Percentiles rank a stretch among this genome's conserved stretches.
Conservation (phyloP, 768 basidiomycete genomes). For the Sarcodon aspratus region DNA sequence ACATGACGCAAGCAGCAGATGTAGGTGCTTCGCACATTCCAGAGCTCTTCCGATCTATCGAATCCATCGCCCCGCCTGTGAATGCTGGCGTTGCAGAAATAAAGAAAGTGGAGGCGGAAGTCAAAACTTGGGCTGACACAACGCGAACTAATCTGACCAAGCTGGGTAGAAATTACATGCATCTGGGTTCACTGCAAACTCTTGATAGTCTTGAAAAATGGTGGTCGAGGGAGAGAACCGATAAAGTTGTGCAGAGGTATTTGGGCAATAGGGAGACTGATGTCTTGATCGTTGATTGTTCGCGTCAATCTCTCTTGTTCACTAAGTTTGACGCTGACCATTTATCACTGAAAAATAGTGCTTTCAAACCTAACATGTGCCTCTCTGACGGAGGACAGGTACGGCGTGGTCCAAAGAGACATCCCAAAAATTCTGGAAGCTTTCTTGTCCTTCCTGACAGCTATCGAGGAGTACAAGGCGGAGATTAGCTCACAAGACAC, state of each 20-base stretch:
- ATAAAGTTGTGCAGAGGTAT: conserved; percentile 18
- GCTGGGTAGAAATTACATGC: conserved; percentile 5
- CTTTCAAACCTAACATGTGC: conserved; percentile 57
- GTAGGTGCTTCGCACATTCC: conserved; percentile 35
- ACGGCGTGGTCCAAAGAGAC: conserved; percentile 77
- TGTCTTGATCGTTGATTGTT: background rate
- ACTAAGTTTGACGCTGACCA: background rate
- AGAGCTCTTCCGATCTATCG: conserved; percentile 35
- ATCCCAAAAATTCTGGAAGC: conserved; percentile 77
- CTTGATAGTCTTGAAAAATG: conserved; percentile 24
- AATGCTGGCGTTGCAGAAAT: conserved; percentile 3
- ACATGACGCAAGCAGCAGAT: conserved; percentile 29
- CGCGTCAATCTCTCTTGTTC: background rate
- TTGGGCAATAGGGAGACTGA: background rate
- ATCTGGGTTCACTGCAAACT: conserved; percentile 8
- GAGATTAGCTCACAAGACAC: conserved; percentile 35
- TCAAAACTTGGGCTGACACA: conserved; percentile 13
- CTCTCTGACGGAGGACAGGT: conserved; percentile 71
- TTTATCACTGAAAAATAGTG: conserved; percentile 25
- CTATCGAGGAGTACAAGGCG: conserved; percentile 51
- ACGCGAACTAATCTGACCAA: conserved; percentile 20
- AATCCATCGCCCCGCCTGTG: conserved; percentile 1
- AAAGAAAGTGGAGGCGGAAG: conserved; percentile 12
- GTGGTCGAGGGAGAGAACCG: conserved; percentile 47
- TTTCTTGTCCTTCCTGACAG: conserved; percentile 51